Conservation (phyloP, 2,329 filamentous ascomycete genomes). For the Aspergillus pseudoglaucus region DNA sequence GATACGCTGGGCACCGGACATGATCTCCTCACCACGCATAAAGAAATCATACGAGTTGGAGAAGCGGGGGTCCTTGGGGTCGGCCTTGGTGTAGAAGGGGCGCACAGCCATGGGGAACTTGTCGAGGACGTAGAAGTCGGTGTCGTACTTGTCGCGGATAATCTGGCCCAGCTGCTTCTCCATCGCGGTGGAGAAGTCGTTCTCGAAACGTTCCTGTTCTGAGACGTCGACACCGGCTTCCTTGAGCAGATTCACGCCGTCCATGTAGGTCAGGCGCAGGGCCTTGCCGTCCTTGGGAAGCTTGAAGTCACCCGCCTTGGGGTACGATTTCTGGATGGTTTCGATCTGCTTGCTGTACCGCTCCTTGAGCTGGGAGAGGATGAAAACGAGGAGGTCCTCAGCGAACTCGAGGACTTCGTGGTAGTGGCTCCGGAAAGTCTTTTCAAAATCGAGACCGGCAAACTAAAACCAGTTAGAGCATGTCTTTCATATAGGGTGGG, state of each 20-base stretch:
- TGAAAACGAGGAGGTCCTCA: conserved; percentile 45
- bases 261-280: conserved; percentile 45
- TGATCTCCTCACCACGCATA: conserved; percentile 65
- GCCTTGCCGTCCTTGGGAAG: conserved; percentile 45
- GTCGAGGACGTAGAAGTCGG: conserved; percentile 95
- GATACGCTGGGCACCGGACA: conserved; percentile 62
- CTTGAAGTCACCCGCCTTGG: conserved; percentile 45
- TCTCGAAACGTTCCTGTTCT: conserved; percentile 43
- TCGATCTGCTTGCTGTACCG: conserved; percentile 42
- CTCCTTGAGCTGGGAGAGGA: conserved; percentile 40
- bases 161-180: conserved; percentile 72
- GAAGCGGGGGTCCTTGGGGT: conserved; percentile 58
- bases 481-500: too few species aligned
- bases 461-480: conserved; percentile 27
- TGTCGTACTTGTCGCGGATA: conserved; percentile 80
- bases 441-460: conserved; percentile 48
- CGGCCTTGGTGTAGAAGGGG: conserved; percentile 87
- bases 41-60: conserved; percentile 66
- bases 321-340: conserved; percentile 43
- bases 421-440: conserved; percentile 45
- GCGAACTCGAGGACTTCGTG: conserved; percentile 46
- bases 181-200: conserved; percentile 43
- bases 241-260: conserved; percentile 42
- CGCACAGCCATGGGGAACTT: conserved; percentile 87
- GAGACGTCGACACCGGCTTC: conserved; percentile 46